phyloP scores from a whole-genome alignment of 78 protist genomes.

The Emiliania huxleyi region DNA sequence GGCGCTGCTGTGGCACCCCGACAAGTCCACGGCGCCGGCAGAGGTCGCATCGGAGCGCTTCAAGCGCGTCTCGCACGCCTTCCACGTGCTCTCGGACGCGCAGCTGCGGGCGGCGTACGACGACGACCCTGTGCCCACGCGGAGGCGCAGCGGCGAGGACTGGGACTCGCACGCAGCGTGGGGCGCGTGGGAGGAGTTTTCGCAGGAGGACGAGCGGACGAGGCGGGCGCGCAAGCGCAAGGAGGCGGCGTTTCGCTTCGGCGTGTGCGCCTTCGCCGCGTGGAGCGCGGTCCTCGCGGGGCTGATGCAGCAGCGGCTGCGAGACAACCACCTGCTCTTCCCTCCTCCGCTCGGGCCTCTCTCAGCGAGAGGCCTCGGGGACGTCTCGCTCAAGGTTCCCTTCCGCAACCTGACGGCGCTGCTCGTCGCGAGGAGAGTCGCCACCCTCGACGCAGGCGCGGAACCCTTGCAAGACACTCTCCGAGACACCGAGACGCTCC shows the following conservation, averaged over 20 bases:
- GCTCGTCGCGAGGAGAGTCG: not conserved
- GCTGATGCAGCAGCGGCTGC: not conserved
- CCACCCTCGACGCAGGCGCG: no score
- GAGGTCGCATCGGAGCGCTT: slow-evolving; percentile 39
- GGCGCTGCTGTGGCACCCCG: slow-evolving; percentile 56
- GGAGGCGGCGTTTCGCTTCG: not conserved
- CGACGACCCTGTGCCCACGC: not conserved
- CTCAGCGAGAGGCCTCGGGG: not conserved
- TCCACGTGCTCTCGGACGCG: slow-evolving; percentile 60
- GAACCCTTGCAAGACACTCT: no score
- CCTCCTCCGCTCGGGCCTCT: not conserved
- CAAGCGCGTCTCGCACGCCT: slow-evolving; percentile 73
- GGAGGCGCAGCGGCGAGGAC: not conserved
- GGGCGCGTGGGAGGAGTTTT: not conserved
- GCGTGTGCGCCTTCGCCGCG: not conserved
- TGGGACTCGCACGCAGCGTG: not conserved
- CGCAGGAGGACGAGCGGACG: not conserved
- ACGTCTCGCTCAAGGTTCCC: not conserved
- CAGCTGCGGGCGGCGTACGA: slow-evolving; percentile 63
- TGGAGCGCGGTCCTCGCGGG: not conserved
- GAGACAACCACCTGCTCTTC: not conserved
- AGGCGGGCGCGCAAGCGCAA: not conserved
- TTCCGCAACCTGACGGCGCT: not conserved
- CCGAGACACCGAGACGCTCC: no score
- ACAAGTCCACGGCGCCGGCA: not conserved